phyloP scores from a whole-genome alignment of 192 early-diverging fungal genomes.

The Umbelopsis isabellina region DNA sequence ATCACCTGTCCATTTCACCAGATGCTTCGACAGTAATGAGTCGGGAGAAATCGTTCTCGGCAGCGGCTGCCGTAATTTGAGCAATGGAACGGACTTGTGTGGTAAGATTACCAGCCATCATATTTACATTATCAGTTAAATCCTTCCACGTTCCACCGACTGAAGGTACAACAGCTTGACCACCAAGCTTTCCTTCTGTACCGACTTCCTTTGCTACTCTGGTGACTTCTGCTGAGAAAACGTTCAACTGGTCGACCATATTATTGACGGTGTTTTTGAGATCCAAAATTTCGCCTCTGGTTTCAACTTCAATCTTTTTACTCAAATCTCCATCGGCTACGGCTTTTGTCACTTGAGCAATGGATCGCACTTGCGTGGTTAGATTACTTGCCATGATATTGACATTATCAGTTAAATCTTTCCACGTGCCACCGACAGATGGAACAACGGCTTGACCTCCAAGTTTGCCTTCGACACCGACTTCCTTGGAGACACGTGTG shows the following conservation, averaged over 20 bases:
- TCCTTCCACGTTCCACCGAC: slow-evolving; percentile 81
- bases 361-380: slow-evolving; percentile 56
- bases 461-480: slow-evolving; percentile 68
- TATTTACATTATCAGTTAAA: slow-evolving; percentile 70
- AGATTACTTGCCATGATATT: slow-evolving; percentile 64
- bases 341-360: slow-evolving; percentile 56
- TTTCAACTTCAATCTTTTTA: slow-evolving; percentile 54
- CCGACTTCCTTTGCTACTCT: slow-evolving; percentile 68
- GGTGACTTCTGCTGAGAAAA: slow-evolving; percentile 64
- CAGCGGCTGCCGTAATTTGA: slow-evolving; percentile 60
- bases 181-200: slow-evolving; percentile 75
- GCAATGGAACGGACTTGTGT: slow-evolving; percentile 73
- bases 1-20: slow-evolving; percentile 75
- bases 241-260: slow-evolving; percentile 61
- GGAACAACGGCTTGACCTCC: slow-evolving; percentile 65
- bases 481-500: slow-evolving; percentile 69
- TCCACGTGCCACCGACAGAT: slow-evolving; percentile 56
- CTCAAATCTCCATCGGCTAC: slow-evolving; percentile 57
- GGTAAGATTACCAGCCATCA: slow-evolving; percentile 63
- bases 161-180: slow-evolving; percentile 67
- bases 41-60: slow-evolving; percentile 58
- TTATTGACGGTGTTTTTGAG: slow-evolving; percentile 65
- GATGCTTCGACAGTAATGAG: slow-evolving; percentile 65
- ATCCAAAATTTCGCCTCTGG: slow-evolving; percentile 58
- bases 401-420: slow-evolving; percentile 60